Base-by-base conservation (phyloP, 495 filamentous ascomycete genomes). In the Hyaloscypha hepaticicola region DNA sequence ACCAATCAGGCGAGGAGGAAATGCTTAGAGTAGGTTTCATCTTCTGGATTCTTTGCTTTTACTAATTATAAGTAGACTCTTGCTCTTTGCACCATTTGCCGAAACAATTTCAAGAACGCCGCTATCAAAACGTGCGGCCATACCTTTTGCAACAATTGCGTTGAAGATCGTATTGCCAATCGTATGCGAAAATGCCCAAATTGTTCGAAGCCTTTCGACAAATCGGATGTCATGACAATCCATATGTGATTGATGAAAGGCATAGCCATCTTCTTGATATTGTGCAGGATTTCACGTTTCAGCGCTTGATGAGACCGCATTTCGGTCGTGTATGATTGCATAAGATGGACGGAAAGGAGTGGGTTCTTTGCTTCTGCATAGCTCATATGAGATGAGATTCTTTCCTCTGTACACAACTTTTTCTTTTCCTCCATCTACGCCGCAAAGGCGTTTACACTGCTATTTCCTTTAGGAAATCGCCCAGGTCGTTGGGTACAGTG, bases 101-200 rank as follows among this genome's bases (percentile, higher is more conserved):
- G 88, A 66, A 85, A 81, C 59, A 90, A 93, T 60, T 95, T 96
- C 81, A 97, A 97, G 77, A 90, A 98, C 73, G 96, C 93, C 1
- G 88, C 88, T 21, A 83, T 99, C 69, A 93, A 92, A 73, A 91
- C 89, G 16, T 99, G 95, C 74, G 95, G 95, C n/a, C 95, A 99
- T 76, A 87, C 96, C 24, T 96, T 98, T 76, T 99, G 95, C 84
- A 86, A 84, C 69, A 83, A 86, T 27, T 99, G 95, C 72, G 88
- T 96, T 27, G 91, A 96, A 59, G 88, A 93, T 70, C 88, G 93
- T 57, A 85, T 96, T 58, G 80, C 83, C 9, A 95, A 93, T 64
- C 90, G 95, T 34, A 93, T 91, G 73, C 85, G 95, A 63, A 98
- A 98, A 76, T 99, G 95, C 71, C 95, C 95, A 5, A 93, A 88